A percentile compares a stretch with the other conserved stretches of the same genome.
Conservation (phyloP, 768 basidiomycete genomes). For the Steccherinum ochraceum region DNA sequence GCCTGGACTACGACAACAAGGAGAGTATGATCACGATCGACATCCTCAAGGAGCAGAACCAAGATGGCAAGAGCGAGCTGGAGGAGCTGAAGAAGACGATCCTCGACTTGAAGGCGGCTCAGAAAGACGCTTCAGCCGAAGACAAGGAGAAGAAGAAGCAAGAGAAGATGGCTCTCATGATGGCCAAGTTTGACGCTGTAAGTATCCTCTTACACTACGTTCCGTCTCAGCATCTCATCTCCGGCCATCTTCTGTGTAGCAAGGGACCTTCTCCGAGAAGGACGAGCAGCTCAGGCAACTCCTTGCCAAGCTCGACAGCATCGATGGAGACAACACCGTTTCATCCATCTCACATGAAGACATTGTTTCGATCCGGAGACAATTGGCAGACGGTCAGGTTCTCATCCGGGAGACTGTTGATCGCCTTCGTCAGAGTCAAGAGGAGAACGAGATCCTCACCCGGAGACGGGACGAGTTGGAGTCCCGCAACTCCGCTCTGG, state of each 20-base stretch:
- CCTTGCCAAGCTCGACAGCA: conserved; percentile 75
- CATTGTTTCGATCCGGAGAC: conserved; percentile 73
- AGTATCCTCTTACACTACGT: conserved; percentile 26
- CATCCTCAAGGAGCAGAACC: conserved; percentile 91
- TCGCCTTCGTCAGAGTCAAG: conserved; percentile 80
- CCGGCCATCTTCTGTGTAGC: conserved; percentile 40
- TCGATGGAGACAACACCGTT: conserved; percentile 54
- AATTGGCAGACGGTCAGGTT: conserved; percentile 84
- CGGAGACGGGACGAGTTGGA: conserved; percentile 88
- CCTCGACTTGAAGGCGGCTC: conserved; percentile 68
- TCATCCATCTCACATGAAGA: conserved; percentile 68
- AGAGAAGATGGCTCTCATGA: conserved; percentile 99
- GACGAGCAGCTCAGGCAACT: conserved; percentile 87
- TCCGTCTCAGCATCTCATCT: background rate
- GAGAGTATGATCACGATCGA: conserved; percentile 90
- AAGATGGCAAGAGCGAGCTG: conserved; percentile 78
- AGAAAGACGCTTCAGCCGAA: conserved; percentile 83
- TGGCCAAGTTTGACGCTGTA: conserved; percentile 97
- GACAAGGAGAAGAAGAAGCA: conserved; percentile 99
- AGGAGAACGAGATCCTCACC: conserved; percentile 83
- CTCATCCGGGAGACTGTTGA: conserved; percentile 86
- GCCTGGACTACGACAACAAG: conserved; percentile 93
- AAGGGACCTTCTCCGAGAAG: conserved; percentile 93
- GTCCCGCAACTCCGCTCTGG: conserved; percentile 67
- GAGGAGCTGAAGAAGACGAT: conserved; percentile 85